phyloP scores from a whole-genome alignment of 2,329 filamentous ascomycete species.

The Emergomyces africanus region DNA sequence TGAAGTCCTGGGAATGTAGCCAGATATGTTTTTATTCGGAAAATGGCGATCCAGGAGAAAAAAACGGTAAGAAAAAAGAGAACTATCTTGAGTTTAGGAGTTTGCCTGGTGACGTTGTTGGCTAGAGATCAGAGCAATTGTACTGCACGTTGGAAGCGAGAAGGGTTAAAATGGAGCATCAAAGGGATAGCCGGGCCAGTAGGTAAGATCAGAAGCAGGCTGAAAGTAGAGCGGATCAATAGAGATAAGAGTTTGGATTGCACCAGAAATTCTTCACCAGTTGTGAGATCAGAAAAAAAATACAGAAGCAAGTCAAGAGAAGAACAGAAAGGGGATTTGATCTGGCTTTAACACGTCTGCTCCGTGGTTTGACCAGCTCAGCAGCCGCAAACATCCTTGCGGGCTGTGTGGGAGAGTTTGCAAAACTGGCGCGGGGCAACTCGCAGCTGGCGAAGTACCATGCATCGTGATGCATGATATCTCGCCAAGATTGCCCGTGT shows the following conservation, averaged over 20 bases:
- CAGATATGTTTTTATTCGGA: conserved; percentile 1
- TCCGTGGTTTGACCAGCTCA: conserved; percentile 1
- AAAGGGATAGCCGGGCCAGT: background rate
- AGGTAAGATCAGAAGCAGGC: background rate
- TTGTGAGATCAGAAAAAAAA: conserved; percentile 2
- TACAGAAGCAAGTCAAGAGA: conserved; percentile 1
- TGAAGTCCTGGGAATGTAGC: conserved; percentile 1
- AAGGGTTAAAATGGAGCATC: conserved; percentile 11
- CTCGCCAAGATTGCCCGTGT: background rate
- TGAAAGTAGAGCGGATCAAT: conserved; percentile 2
- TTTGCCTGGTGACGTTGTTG: background rate
- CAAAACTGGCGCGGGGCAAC: conserved; percentile 1
- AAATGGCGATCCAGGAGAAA: background rate
- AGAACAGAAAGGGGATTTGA: conserved; percentile 7
- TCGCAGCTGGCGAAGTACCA: background rate
- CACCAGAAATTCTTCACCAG: background rate
- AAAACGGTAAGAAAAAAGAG: conserved; percentile 7
- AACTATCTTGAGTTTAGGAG: background rate
- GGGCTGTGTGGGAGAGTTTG: background rate
- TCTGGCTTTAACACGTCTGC: conserved; percentile 8
- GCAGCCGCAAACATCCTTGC: conserved; percentile 1
- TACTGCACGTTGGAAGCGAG: conserved; percentile 12
- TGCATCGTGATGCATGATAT: conserved; percentile 1
- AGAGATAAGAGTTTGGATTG: conserved; percentile 1
- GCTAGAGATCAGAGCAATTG: background rate